Percentiles rank a stretch among this genome's conserved stretches.
Evolutionary conservation across 108 stramenopile genomes (phyloP).

Genomic region (Cyclostephanos tholiformis): DNA sequence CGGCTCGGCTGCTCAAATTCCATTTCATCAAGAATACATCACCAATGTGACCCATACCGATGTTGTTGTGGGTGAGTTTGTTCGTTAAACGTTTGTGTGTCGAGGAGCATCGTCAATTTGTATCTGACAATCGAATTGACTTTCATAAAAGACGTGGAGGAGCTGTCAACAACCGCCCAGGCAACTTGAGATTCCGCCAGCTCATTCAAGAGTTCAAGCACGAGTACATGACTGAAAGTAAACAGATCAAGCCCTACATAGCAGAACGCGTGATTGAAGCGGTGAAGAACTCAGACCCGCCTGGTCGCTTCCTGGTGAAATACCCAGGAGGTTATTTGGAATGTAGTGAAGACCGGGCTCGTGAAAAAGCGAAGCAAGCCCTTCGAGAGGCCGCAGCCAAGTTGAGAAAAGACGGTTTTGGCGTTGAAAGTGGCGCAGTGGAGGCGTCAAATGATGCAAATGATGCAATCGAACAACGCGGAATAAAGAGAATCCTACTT

Average conservation of each 20-base stretch:
- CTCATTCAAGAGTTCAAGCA: slow-evolving; percentile 44
- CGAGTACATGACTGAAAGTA: slow-evolving; percentile 37
- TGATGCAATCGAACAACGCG: background rate
- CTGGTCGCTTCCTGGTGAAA: slow-evolving; percentile 42
- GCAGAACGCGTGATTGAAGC: slow-evolving; percentile 33
- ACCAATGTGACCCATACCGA: slow-evolving; percentile 32
- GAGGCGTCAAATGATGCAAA: slow-evolving; percentile 7
- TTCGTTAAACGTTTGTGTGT: background rate
- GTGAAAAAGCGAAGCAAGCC: slow-evolving; percentile 50
- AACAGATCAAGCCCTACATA: slow-evolving; percentile 42
- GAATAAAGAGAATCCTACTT: slow-evolving; percentile 13
- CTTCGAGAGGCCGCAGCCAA: slow-evolving; percentile 52
- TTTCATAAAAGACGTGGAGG: slow-evolving; percentile 26
- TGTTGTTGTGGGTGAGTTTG: slow-evolving; percentile 40
- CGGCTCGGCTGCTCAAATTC: background rate
- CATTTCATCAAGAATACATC: slow-evolving; percentile 19
- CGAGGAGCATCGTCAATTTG: too few species aligned
- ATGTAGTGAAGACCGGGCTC: slow-evolving; percentile 35
- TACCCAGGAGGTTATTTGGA: slow-evolving; percentile 33
- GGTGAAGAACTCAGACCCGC: slow-evolving; percentile 35
- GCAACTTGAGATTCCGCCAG: slow-evolving; percentile 46
- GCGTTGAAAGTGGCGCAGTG: background rate
- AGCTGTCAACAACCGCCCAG: slow-evolving; percentile 45
- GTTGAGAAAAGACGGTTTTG: slow-evolving; percentile 31
- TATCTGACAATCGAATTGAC: too few species aligned